A percentile compares a stretch with the other conserved stretches of the same genome.
Evolutionary conservation across 768 basidiomycete species (phyloP).

Genomic region (Pulveroboletus sp.): DNA sequence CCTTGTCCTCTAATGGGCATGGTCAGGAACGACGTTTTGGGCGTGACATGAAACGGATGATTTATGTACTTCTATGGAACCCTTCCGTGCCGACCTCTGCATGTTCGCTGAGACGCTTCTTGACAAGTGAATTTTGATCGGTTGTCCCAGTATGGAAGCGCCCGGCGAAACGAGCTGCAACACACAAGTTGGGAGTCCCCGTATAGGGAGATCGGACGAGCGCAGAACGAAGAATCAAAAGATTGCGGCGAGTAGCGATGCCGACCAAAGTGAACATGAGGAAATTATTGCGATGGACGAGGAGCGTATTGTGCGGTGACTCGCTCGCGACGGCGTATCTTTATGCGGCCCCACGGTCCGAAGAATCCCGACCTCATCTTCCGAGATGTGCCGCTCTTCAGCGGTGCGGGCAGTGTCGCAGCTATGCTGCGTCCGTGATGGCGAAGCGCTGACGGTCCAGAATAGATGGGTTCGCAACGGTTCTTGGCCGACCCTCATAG

Average conservation of each 20-base stretch:
- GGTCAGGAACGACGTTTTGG: not conserved
- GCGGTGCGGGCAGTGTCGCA: not conserved
- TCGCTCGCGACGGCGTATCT: slow-evolving; percentile 4
- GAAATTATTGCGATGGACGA: not conserved
- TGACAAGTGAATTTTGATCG: slow-evolving; percentile 22
- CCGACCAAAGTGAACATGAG: slow-evolving; percentile 18
- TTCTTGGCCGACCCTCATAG: not conserved
- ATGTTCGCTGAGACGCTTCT: slow-evolving; percentile 21
- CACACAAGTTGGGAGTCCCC: slow-evolving; percentile 2
- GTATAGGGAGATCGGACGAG: slow-evolving; percentile 6
- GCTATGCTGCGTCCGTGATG: not conserved
- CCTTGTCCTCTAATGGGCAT: slow-evolving; percentile 24
- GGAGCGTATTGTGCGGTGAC: not conserved
- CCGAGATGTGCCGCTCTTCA: slow-evolving; percentile 19
- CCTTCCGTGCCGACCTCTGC: slow-evolving; percentile 34
- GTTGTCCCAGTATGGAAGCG: slow-evolving; percentile 26
- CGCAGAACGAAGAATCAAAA: slow-evolving; percentile 8
- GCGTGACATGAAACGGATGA: not conserved
- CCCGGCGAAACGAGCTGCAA: slow-evolving; percentile 1
- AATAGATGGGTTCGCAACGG: not conserved
- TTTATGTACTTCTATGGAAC: slow-evolving; percentile 30
- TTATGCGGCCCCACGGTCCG: slow-evolving; percentile 24
- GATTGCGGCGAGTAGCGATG: slow-evolving; percentile 8
- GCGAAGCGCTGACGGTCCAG: not conserved
- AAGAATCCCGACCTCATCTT: slow-evolving; percentile 20